Evolutionary conservation across 257 asterid genomes (phyloP).

Genomic region (Nicotiana obtusifolia): DNA sequence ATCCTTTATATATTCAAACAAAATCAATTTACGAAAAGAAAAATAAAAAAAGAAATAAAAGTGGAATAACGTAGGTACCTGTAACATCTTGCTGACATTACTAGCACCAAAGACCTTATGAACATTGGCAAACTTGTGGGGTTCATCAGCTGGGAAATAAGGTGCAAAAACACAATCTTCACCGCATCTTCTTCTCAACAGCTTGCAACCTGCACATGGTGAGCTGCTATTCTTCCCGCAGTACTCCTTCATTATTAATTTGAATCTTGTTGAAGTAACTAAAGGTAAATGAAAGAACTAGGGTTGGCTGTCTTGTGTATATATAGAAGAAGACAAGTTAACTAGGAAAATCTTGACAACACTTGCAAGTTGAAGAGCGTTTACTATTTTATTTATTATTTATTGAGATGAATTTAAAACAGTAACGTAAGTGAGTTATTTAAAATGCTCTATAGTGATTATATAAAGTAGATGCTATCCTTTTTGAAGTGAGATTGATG

Average conservation of each 20-base stretch:
- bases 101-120: slow-evolving; percentile 13
- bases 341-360: background rate
- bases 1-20: too few relatives aligned
- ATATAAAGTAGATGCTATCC: too few relatives aligned
- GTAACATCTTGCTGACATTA: slow-evolving; percentile 8
- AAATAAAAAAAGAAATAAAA: too few relatives aligned
- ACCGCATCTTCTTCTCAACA: slow-evolving; percentile 10
- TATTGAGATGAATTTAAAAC: too few relatives aligned
- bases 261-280: background rate
- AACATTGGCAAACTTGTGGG: slow-evolving; percentile 10
- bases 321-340: background rate
- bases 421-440: too few relatives aligned
- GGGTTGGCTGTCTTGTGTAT: background rate
- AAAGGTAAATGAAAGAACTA: background rate
- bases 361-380: too few relatives aligned
- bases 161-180: slow-evolving; percentile 4
- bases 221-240: slow-evolving; percentile 6
- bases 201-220: slow-evolving; percentile 13
- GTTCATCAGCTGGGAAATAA: slow-evolving; percentile 8
- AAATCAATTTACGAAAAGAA: too few relatives aligned
- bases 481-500: too few relatives aligned
- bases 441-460: too few relatives aligned
- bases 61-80: background rate
- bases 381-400: too few relatives aligned
- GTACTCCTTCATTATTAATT: background rate